These are phyloP conservation scores for Oryza officinalis DNA, from an alignment of 176 grass and related monocot species.

Conservation along the genomic window DNA sequence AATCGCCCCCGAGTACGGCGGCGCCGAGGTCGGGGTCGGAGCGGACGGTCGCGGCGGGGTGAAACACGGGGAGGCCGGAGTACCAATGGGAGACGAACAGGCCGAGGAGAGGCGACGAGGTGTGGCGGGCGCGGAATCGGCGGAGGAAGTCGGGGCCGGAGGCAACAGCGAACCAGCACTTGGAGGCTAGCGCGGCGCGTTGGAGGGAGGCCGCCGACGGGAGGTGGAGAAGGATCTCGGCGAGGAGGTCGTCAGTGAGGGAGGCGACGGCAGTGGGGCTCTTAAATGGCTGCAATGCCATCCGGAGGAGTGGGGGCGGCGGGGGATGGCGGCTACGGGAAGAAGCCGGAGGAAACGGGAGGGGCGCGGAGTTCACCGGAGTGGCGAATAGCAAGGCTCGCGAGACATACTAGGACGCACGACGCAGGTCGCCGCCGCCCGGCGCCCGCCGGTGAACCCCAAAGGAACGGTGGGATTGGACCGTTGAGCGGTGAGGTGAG, in stretches of 20 bases:
- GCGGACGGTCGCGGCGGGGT: neutral
- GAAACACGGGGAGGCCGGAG: constrained; percentile 1
- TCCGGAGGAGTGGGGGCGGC: no score
- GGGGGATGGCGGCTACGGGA: no score
- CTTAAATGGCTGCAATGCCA: no score
- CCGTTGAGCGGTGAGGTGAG: no score
- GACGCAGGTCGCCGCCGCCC: no score
- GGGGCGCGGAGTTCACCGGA: no score
- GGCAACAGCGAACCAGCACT: neutral
- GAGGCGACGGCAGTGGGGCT: neutral
- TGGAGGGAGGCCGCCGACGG: constrained; percentile 7
- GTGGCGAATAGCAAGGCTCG: no score
- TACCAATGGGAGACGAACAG: neutral
- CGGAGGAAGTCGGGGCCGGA: neutral
- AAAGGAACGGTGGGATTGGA: no score
- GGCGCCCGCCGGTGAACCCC: no score
- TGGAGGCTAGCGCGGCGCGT: constrained; percentile 12
- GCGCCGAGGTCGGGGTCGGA: neutral
- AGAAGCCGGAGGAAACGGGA: no score
- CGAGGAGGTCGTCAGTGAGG: neutral
- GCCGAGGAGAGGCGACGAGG: neutral
- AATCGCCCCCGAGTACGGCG: neutral
- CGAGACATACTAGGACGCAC: no score
- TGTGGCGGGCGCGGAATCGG: neutral
- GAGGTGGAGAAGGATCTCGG: constrained; percentile 32